Evolutionary conservation across 1,284 basidiomycete genomes (phyloP), one percentile per base, ranked within the genome.

Genomic region (Ceratobasidium sp.): DNA sequence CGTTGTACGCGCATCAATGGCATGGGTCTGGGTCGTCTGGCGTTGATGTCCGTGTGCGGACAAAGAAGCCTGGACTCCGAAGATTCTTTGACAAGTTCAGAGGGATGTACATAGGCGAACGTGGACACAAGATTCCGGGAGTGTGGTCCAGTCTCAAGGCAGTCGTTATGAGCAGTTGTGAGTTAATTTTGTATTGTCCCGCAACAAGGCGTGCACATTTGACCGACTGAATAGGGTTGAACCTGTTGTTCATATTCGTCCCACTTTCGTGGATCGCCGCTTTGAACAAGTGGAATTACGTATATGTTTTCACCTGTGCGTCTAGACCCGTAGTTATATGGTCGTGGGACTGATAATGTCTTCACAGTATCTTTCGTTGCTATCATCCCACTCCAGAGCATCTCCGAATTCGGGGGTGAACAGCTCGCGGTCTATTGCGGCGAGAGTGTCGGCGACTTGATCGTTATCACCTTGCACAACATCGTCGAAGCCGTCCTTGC

Each of bases 201-300:
- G 36, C 36, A 41, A 41, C 36, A 11, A 41, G 36, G 15, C 29
- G 19, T 22, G 14, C 63, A 27, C 36, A 14, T 36, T 29, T 69
- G 31, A 15, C 27, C 19, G 36, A 47, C 31, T 57, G 45, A 67
- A 50, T 54, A 90, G 89, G 86, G 85, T 79, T 91, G 22, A 92
- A 91, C 77, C n/a, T 87, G 0, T 84, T 92, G 41, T 78, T 91
- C n/a, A 24, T 91, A 0, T 85, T 89, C 78, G 84, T 91, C 9
- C 90, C 91, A 0, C 76, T 91, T 44, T 88, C 90, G 8, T 93
- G 90, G 90, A 85, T 83, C 1, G 84, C 87, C 0, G 88, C 91
- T 78, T 91, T 73, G 54, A 33, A 36, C 48, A 63, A 76, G 27
- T 77, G 75, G 76, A 60, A 65, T 88, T 69, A 74, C 66, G 14